phyloP scores from a whole-genome alignment of 2,329 filamentous ascomycete species.

The Rutstroemia sp. region DNA sequence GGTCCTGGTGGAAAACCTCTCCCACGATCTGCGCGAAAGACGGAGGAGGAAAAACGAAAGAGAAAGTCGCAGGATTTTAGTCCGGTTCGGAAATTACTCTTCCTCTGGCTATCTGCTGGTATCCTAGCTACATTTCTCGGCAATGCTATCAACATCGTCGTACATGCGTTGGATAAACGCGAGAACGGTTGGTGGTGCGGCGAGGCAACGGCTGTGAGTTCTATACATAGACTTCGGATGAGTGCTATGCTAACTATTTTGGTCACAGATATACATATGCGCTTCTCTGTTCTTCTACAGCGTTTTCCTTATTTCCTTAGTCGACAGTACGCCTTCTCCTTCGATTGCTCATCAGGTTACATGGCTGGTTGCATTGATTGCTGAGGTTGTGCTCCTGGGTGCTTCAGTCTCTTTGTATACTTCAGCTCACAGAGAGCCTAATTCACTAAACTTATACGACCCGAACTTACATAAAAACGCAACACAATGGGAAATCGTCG shows the following conservation, averaged over 20 bases:
- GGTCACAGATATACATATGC: slow-evolving; percentile 68
- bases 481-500: slow-evolving; percentile 52
- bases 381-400: slow-evolving; percentile 66
- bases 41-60: slow-evolving; percentile 37
- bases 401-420: slow-evolving; percentile 62
- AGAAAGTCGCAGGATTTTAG: slow-evolving; percentile 48
- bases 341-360: slow-evolving; percentile 71
- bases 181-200: slow-evolving; percentile 75
- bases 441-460: slow-evolving; percentile 31
- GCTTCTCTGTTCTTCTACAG: slow-evolving; percentile 83
- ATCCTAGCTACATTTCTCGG: slow-evolving; percentile 68
- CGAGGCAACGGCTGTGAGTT: slow-evolving; percentile 64
- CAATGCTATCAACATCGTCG: slow-evolving; percentile 65
- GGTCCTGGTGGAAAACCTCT: slow-evolving; percentile 89
- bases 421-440: slow-evolving; percentile 54
- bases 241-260: slow-evolving; percentile 10
- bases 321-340: slow-evolving; percentile 77
- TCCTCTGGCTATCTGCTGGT: slow-evolving; percentile 66
- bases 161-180: slow-evolving; percentile 62
- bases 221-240: not conserved
- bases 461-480: slow-evolving; percentile 34
- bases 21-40: slow-evolving; percentile 39
- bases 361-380: slow-evolving; percentile 66
- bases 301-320: slow-evolving; percentile 76
- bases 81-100: slow-evolving; percentile 59